Evolutionary conservation across 768 basidiomycete genomes (phyloP).

Genomic region (Phallus indusiatus): DNA sequence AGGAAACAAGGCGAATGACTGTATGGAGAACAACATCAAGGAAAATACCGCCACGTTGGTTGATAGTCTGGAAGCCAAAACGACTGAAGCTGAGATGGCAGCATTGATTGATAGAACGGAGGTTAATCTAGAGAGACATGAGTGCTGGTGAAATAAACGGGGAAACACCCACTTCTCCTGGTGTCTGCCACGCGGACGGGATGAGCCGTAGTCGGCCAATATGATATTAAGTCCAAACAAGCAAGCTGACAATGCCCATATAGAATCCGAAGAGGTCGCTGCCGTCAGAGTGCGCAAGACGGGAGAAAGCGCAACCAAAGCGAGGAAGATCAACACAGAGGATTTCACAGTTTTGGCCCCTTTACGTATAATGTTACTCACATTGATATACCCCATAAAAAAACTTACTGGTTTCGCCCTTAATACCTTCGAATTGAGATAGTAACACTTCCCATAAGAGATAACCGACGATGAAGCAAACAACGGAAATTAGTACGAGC

Average conservation of each 20-base stretch:
- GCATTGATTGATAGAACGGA: conserved; percentile 87
- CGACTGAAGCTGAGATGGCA: conserved; percentile 85
- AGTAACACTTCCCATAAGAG: conserved; percentile 50
- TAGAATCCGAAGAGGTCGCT: conserved; percentile 92
- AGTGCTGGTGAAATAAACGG: conserved; percentile 7
- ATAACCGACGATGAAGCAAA: conserved; percentile 53
- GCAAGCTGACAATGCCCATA: conserved; percentile 87
- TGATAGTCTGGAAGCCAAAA: conserved; percentile 81
- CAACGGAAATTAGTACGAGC: conserved; percentile 55
- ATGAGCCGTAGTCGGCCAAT: conserved; percentile 71
- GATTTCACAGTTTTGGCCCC: conserved; percentile 70
- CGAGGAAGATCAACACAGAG: conserved; percentile 77
- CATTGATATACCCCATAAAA: not conserved
- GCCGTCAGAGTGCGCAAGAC: conserved; percentile 87
- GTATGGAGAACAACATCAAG: conserved; percentile 75
- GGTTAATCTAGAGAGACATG: conserved; percentile 44
- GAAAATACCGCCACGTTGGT: conserved; percentile 84
- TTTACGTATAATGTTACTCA: conserved; percentile 18
- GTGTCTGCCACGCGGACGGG: conserved; percentile 31
- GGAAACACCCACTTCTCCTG: conserved; percentile 46
- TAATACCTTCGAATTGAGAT: conserved; percentile 19
- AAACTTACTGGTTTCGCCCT: conserved; percentile 20
- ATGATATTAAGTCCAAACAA: conserved; percentile 77
- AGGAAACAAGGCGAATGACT: conserved; percentile 78
- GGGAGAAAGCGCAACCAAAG: conserved; percentile 84